Base-by-base conservation (phyloP, 2,329 filamentous ascomycete genomes). In the Scorias spongiosa region DNA sequence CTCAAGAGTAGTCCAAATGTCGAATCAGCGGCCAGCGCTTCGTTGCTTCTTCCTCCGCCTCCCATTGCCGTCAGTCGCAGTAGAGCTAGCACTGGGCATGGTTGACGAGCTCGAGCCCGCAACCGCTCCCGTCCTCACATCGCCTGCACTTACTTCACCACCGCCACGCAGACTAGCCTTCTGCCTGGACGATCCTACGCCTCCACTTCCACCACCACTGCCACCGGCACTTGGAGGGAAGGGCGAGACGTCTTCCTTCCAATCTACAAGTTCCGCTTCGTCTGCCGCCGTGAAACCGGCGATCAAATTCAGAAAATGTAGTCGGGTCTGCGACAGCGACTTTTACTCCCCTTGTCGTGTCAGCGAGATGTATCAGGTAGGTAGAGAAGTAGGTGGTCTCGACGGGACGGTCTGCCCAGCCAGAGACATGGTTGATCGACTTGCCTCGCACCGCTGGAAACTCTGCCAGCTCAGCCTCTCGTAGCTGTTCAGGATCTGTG, bases 311-410 rank as follows among this genome's bases (percentile, higher is more conserved):
- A 53, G 56, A 42, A 56, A 56, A 42, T 60, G 51, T 6, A 55
- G 48, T 18, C 57, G 53, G 20, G 57, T 60, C 47, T 60, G 57
- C 10, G 48, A 41, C n/a, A 59, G 48, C n/a, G 54, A 56, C 57
- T 60, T 40, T 20, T 11, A 10, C n/a, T 5, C 26, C 29, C n/a
- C n/a, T n/a, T n/a, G 39, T 37, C 36, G 29, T 11, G 12, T 15
- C 6, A 34, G 20, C 26, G n/a, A 17, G 9, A 7, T 17, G 32
- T 6, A 28, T 7, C 2, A 20, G 26, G 12, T 11, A 29, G 20
- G 17, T 8, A n/a, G n/a, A n/a, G n/a, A 2, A 12, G 15, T 2
- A 29, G 26, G n/a, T 12, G 10, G 12, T 15, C 34, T 39, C 42
- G 30, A n/a, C 8, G 20, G 14, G 5, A 9, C 10, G 28, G 17